A percentile compares a stretch with the other conserved stretches of the same genome.
Evolutionary conservation across 257 asterid species (phyloP).

Genomic region (Gentiana dahurica): DNA sequence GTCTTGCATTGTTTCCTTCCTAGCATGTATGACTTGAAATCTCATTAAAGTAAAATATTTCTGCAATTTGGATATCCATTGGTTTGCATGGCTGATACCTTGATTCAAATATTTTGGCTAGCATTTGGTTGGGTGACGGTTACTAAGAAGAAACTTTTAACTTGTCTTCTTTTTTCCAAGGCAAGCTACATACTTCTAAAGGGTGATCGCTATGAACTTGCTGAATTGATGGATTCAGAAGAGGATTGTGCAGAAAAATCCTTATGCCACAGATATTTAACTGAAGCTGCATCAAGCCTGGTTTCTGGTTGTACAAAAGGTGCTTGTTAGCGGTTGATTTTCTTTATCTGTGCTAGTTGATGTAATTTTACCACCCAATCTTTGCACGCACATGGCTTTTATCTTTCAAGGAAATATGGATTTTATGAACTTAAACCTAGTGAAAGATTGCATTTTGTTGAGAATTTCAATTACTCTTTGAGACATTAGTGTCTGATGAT

Average conservation of each 20-base stretch:
- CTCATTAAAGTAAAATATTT: too few relatives aligned
- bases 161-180: constrained; percentile 33
- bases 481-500: background rate
- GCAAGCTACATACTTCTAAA: constrained; percentile 60
- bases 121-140: background rate
- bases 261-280: constrained; percentile 47
- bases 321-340: constrained; percentile 17
- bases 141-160: constrained; percentile 10
- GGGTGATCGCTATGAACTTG: constrained; percentile 45
- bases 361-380: background rate
- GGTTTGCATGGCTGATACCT: background rate
- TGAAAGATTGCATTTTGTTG: background rate
- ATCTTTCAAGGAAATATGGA: background rate
- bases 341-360: too few relatives aligned
- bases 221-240: constrained; percentile 36
- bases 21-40: too few relatives aligned
- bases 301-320: constrained; percentile 56
- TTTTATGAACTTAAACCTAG: background rate
- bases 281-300: constrained; percentile 43
- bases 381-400: background rate
- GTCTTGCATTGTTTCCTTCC: too few relatives aligned
- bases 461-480: background rate
- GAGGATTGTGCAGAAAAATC: constrained; percentile 39
- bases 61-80: background rate
- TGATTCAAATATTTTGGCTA: too few relatives aligned